Evolutionary conservation across 129 eudicot species (phyloP), one percentile per base, ranked within the genome.

Genomic region (Silybum marianum): DNA sequence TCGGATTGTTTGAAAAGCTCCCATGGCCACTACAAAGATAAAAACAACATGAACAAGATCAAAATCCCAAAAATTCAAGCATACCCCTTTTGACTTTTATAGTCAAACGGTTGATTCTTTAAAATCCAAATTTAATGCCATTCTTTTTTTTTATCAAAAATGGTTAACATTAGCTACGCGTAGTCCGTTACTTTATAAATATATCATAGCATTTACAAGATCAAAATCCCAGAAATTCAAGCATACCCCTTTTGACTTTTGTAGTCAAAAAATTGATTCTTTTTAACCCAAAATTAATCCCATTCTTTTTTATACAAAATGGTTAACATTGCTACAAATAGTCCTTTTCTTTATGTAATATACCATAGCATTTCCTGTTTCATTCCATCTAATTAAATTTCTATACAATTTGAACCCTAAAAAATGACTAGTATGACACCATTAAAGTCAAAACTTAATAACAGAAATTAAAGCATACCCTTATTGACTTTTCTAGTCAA

Each of bases 21-120:
- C 94, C 91, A 72, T 90, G 94, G 13, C 94, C 94, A 73, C 94
- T 90, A 71, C 75, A 84, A 78, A 77, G 23, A 58, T 26, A 28
- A 14, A 51, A 48, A 63, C 62, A 74, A 24, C 26, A 40, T 26
- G 12, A 80, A 80, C 46, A 34, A 71, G 69, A 83, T 75, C 34
- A 84, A 74, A 80, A 46, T 16, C 14, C 13, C 12, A 39, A 46
- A 72, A 58, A 23, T 18, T 76, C 81, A 54, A 54, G 73, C 65
- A n/a, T 76, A 9, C 65, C 65, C 18, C 26, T 48, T 68, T 75
- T 69, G 72, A 82, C 54, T 39, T 23, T 19, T 30, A 63, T 26
- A 11, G 70, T 48, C 76, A 44, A 72, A 22, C 34, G 54, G 23
- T 7, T 23, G 32, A 40, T 75, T 60, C 12, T 22, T 24, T 23